phyloP scores from a whole-genome alignment of 805 yeast genomes.

The Ogataea corticis region DNA sequence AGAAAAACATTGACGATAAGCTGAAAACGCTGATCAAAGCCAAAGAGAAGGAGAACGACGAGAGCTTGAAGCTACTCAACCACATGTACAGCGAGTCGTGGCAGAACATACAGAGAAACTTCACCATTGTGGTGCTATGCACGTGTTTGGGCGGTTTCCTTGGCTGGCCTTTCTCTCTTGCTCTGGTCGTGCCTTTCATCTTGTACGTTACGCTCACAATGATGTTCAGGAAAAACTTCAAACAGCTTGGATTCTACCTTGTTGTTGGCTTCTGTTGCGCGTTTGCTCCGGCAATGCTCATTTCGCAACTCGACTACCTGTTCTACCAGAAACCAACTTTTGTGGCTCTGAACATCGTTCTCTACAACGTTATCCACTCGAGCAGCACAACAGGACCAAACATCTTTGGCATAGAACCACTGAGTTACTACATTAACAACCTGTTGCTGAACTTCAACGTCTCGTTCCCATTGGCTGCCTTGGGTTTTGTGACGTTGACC shows the following conservation, averaged over 20 bases:
- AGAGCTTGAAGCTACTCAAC: conserved; percentile 17
- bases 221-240: conserved; percentile 6
- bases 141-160: conserved; percentile 67
- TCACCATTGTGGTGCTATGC: conserved; percentile 40
- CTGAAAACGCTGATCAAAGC: conserved; percentile 12
- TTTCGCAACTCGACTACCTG: conserved; percentile 50
- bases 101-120: conserved; percentile 22
- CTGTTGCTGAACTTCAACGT: conserved; percentile 73
- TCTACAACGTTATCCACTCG: conserved; percentile 76
- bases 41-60: conserved; percentile 18
- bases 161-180: conserved; percentile 91
- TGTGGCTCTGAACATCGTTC: conserved; percentile 80
- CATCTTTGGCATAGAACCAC: conserved; percentile 85
- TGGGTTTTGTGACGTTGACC: conserved; percentile 36
- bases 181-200: conserved; percentile 61
- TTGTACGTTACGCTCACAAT: conserved; percentile 32
- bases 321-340: conserved; percentile 61
- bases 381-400: conserved; percentile 78
- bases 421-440: conserved; percentile 68
- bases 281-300: conserved; percentile 19
- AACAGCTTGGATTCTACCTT: conserved; percentile 13
- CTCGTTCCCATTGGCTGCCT: conserved; percentile 42
- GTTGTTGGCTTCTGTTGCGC: conserved; percentile 20
- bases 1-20: conserved; percentile 17
- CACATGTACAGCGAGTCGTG: conserved; percentile 19